Conservation (phyloP, 2,329 filamentous ascomycete species). For the Dothistroma pini region DNA sequence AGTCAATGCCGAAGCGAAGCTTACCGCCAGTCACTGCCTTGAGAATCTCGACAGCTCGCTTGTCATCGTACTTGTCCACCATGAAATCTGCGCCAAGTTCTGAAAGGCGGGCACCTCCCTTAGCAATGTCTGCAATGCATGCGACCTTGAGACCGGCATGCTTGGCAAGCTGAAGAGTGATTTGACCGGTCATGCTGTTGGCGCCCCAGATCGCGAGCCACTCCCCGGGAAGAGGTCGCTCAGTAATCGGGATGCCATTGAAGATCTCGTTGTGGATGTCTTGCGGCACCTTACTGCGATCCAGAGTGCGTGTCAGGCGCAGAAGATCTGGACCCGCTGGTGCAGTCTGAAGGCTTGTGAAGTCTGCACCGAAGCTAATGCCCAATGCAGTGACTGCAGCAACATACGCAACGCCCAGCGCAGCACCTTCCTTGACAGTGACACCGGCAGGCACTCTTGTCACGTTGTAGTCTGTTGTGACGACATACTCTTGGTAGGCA, state of each 20-base stretch:
- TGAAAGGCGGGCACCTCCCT: constrained; percentile 59
- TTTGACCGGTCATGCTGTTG: constrained; percentile 67
- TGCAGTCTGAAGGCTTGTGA: constrained; percentile 41
- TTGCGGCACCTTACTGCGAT: constrained; percentile 49
- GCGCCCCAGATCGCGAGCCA: constrained; percentile 74
- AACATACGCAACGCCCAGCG: constrained; percentile 68
- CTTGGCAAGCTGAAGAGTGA: constrained; percentile 65
- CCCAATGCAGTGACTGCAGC: constrained; percentile 64
- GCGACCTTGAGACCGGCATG: constrained; percentile 63
- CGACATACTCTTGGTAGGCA: constrained; percentile 66
- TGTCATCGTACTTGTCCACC: constrained; percentile 64
- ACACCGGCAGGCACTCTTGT: constrained; percentile 57
- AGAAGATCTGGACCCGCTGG: constrained; percentile 58
- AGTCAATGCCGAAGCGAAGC: constrained; percentile 67
- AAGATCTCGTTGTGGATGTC: constrained; percentile 64
- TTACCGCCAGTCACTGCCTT: constrained; percentile 54
- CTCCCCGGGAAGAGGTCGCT: constrained; percentile 59
- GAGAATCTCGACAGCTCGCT: constrained; percentile 63
- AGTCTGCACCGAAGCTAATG: constrained; percentile 66
- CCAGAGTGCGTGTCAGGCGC: constrained; percentile 47
- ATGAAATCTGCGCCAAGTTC: constrained; percentile 58
- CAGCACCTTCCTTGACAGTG: constrained; percentile 55
- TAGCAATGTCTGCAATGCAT: constrained; percentile 62
- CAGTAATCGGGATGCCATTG: constrained; percentile 48
- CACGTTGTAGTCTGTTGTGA: constrained; percentile 62